Evolutionary conservation across 2,329 filamentous ascomycete species (phyloP).

Genomic region (Thielaviopsis euricoi): DNA sequence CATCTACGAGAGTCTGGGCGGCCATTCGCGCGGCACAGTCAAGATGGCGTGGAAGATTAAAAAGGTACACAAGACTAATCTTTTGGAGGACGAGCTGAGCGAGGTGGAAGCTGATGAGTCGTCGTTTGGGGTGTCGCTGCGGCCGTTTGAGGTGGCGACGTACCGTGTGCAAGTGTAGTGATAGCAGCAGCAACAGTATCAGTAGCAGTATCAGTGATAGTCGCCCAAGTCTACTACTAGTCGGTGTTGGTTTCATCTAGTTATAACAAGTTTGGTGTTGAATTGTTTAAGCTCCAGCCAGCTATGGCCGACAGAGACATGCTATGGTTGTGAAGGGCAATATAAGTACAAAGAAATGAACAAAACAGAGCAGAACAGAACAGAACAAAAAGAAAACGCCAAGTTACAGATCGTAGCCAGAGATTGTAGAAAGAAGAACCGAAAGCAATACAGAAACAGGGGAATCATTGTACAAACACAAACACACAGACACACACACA

Average conservation of each 20-base stretch:
- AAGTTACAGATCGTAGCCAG: no score
- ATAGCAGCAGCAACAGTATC: no score
- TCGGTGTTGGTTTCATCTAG: no score
- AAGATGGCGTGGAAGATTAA: slow-evolving; percentile 52
- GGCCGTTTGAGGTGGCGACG: slow-evolving; percentile 75
- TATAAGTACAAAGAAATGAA: neutral
- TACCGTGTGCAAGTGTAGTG: slow-evolving; percentile 44
- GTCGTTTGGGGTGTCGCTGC: slow-evolving; percentile 45
- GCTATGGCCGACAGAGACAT: no score
- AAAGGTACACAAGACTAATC: slow-evolving; percentile 66
- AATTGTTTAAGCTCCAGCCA: neutral
- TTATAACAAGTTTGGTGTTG: neutral
- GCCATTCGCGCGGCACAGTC: slow-evolving; percentile 57
- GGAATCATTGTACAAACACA: no score
- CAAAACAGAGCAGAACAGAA: no score
- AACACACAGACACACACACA: no score
- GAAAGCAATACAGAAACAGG: slow-evolving; percentile 1
- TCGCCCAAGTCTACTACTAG: no score
- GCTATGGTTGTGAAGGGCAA: neutral
- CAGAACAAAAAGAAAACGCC: neutral
- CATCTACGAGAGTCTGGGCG: slow-evolving; percentile 79
- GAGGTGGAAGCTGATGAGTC: slow-evolving; percentile 36
- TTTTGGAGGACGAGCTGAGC: slow-evolving; percentile 74
- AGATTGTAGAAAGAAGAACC: slow-evolving; percentile 1
- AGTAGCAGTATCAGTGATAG: no score